Evolutionary conservation across 2,329 filamentous ascomycete species (phyloP), one percentile per base, ranked within the genome.

Genomic region (Chaetomiaceae sp.): DNA sequence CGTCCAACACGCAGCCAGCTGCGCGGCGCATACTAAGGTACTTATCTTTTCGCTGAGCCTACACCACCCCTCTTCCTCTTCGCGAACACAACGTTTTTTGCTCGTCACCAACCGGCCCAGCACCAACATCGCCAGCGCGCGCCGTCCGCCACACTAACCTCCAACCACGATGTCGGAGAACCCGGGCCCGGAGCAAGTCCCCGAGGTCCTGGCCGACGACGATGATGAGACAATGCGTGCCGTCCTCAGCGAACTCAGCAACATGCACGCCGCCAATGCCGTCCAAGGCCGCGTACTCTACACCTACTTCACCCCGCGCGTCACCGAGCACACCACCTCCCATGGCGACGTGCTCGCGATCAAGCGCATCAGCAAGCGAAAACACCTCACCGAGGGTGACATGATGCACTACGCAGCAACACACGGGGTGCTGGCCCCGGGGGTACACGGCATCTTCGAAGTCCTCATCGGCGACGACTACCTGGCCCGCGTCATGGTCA

Each of bases 251-350:
- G 17, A 13, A 27, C 25, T 27, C 25, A 12, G 12, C 25, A 27
- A 12, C 25, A 27, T 27, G 25, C 6, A 12, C 25, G 5, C 5
- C 25, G 25, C 17, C 37, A 67, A 64, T 73, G 10, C 34, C 23
- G 45, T 33, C 35, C 21, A 48, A 9, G 45, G 45, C 14, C 21
- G 41, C 10, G 51, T 53, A 60, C 30, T 60, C 55, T 43, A 51
- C 43, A 25, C 43, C 23, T 39, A 44, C 33, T 47, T 30, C 37
- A n/a, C 55, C 42, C 25, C 53, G 48, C 42, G 56, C 53, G 40
- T 57, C 51, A 42, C 54, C 25, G 33, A 51, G 17, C 40, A 51
- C 40, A 46, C 12, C 3, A 55, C 49, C 12, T 23, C 49, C 6
- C 34, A 31, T 4, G 44, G 49, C 2, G 14, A 21, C 12, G 17